Evolutionary conservation across 2,329 filamentous ascomycete genomes (phyloP).

Genomic region (Falciphora oryzae): DNA sequence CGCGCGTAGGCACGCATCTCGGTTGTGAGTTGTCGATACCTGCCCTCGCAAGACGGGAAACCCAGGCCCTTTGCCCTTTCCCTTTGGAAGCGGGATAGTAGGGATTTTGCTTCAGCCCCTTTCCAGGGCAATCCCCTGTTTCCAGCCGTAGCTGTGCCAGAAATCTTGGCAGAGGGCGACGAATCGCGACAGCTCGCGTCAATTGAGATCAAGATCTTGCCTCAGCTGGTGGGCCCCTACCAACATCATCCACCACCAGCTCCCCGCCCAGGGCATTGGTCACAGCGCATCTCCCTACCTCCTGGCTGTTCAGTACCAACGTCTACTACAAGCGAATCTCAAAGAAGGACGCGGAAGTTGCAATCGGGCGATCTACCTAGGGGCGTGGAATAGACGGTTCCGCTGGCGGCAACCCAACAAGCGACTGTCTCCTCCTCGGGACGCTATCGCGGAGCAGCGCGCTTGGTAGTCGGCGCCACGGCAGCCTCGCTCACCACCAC

Average conservation of each 20-base stretch:
- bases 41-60: too few species aligned
- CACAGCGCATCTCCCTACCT: too few species aligned
- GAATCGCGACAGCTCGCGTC: not conserved
- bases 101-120: not conserved
- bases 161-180: not conserved
- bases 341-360: not conserved
- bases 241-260: not conserved
- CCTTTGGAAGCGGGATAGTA: not conserved
- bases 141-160: not conserved
- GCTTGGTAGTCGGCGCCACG: not conserved
- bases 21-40: too few species aligned
- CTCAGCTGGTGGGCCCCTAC: not conserved
- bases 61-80: too few species aligned
- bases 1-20: too few species aligned
- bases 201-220: not conserved
- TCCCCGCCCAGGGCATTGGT: not conserved
- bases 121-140: not conserved
- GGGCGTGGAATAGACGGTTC: not conserved
- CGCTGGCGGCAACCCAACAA: not conserved
- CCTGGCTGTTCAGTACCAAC: not conserved
- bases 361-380: not conserved
- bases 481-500: too few species aligned
- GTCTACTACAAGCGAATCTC: not conserved
- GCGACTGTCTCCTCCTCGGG: too few species aligned
- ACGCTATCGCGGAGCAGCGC: not conserved